Evolutionary conservation across 2,329 filamentous ascomycete species (phyloP).

Genomic region (Xylaria hypoxylon): DNA sequence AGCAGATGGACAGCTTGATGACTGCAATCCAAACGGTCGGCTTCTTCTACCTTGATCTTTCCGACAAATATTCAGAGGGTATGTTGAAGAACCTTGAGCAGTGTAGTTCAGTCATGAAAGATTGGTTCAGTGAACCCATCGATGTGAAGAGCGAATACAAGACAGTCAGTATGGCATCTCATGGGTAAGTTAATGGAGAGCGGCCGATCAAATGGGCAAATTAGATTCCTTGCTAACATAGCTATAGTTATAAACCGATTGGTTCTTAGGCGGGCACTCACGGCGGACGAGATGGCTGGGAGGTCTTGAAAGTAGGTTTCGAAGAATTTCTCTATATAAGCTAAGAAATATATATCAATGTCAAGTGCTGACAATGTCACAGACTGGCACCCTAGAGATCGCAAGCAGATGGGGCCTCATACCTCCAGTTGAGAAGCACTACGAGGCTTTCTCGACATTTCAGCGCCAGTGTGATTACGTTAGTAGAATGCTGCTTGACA

Average conservation of each 20-base stretch:
- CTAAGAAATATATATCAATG: background rate
- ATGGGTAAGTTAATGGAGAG: conserved; percentile 2
- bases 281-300: conserved; percentile 13
- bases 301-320: conserved; percentile 11
- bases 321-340: background rate
- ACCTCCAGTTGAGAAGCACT: background rate
- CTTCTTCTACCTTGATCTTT: conserved; percentile 24
- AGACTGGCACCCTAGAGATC: conserved; percentile 7
- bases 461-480: conserved; percentile 10
- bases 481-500: conserved; percentile 13
- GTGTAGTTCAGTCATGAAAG: conserved; percentile 16
- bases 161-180: conserved; percentile 11
- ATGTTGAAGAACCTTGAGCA: conserved; percentile 13
- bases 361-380: background rate
- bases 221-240: background rate
- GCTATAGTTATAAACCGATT: conserved; percentile 8
- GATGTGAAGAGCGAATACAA: conserved; percentile 5
- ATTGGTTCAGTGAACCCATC: conserved; percentile 9
- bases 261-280: conserved; percentile 6
- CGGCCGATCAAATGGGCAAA: background rate
- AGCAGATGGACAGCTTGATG: conserved; percentile 14
- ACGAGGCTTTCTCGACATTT: conserved; percentile 12
- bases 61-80: conserved; percentile 17
- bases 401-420: conserved; percentile 6
- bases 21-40: conserved; percentile 8